Percentiles rank a stretch among this genome's conserved stretches.
phyloP scores from a whole-genome alignment of 2,329 filamentous ascomycete species.

The Xylariaceae sp. region DNA sequence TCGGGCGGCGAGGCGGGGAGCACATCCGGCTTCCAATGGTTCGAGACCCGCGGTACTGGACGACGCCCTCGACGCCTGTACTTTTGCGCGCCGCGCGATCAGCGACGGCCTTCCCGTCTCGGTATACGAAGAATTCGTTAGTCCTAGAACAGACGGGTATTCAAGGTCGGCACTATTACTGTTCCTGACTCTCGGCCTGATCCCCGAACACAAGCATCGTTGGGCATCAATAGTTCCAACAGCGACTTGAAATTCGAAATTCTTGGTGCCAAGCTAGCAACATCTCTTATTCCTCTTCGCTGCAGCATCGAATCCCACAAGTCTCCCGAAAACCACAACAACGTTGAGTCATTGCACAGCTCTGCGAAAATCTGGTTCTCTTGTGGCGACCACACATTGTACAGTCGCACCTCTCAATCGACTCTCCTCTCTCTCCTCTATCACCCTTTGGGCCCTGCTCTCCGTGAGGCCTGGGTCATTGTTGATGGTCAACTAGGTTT shows the following conservation, averaged over 20 bases:
- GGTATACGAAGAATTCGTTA: too few species aligned
- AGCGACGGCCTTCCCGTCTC: too few species aligned
- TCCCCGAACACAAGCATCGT: too few species aligned
- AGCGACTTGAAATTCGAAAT: background rate
- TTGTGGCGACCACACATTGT: background rate
- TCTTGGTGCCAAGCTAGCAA: background rate
- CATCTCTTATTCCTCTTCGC: constrained; percentile 1
- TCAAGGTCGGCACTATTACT: too few species aligned
- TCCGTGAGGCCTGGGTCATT: background rate
- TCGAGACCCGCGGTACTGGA: too few species aligned
- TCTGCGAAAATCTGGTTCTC: background rate
- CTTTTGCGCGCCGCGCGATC: too few species aligned
- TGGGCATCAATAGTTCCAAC: background rate
- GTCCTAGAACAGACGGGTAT: too few species aligned
- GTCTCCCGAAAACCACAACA: background rate
- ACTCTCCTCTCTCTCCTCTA: background rate
- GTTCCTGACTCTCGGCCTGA: too few species aligned
- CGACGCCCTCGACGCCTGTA: too few species aligned
- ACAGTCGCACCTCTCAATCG: background rate
- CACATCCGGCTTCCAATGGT: too few species aligned
- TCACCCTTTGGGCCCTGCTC: background rate
- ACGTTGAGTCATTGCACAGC: too few species aligned
- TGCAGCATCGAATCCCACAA: background rate
- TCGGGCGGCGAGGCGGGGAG: too few species aligned
- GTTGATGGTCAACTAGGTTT: background rate